Conservation (phyloP, 139 green algal species). For the Spirogloea muscicola region DNA sequence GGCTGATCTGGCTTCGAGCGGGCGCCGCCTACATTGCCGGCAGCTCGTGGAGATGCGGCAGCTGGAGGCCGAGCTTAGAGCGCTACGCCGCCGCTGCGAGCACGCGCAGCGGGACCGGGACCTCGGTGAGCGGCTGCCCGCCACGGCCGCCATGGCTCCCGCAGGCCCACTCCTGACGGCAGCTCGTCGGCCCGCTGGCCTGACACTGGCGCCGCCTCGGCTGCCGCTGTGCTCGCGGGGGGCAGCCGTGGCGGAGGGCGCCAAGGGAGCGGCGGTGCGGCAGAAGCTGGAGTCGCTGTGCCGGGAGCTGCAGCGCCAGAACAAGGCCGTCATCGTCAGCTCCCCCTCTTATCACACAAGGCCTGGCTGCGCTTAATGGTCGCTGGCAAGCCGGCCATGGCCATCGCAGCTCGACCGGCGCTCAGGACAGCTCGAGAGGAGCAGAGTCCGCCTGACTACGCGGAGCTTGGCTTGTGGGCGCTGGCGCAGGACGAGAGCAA, state of each 20-base stretch:
- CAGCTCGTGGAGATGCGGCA: slow-evolving; percentile 8
- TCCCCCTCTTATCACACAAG: too few species aligned
- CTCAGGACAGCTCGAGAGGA: too few species aligned
- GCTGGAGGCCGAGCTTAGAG: slow-evolving; percentile 12
- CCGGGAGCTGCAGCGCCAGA: slow-evolving; percentile 41
- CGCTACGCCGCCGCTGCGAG: slow-evolving; percentile 9
- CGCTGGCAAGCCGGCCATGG: too few species aligned
- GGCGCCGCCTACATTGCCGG: too few species aligned
- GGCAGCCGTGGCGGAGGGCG: slow-evolving; percentile 5
- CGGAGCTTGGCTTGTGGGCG: too few species aligned
- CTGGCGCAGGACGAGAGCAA: slow-evolving; percentile 38
- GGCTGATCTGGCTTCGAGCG: too few species aligned
- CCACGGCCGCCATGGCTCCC: too few species aligned
- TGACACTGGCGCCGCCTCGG: background rate
- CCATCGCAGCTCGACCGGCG: too few species aligned
- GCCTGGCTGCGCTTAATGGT: too few species aligned
- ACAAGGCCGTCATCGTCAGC: slow-evolving; percentile 41
- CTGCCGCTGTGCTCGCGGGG: too few species aligned
- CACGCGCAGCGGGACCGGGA: slow-evolving; percentile 14
- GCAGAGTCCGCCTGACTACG: too few species aligned
- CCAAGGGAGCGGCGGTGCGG: slow-evolving; percentile 17
- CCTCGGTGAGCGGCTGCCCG: slow-evolving; percentile 27
- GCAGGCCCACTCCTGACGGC: background rate
- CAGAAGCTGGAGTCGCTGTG: slow-evolving; percentile 45
- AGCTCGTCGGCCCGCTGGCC: background rate